Evolutionary conservation across 768 basidiomycete genomes (phyloP), one percentile per base, ranked within the genome.

Genomic region (Pisolithus sp.): DNA sequence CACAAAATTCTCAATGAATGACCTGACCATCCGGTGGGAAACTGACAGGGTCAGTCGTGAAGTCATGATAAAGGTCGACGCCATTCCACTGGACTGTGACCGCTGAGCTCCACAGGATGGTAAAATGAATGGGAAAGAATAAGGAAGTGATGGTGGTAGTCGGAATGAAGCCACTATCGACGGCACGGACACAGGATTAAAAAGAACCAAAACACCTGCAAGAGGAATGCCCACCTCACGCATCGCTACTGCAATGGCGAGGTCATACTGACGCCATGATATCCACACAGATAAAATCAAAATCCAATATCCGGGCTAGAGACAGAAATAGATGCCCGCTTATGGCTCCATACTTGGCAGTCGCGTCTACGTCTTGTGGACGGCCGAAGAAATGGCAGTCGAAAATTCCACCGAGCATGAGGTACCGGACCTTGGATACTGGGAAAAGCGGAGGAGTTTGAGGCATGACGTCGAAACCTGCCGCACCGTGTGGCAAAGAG

Each of bases 31-130:
- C 73, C 13, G 62, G 68, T 6, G 85, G 80, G 71, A 80, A 88
- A 41, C 71, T 76, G 26, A 80, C 75, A 12, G 84, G 83, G 61
- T 86, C 85, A 8, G 76, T 67, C 5, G 86, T 88, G 56, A 86
- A 86, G 64, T 85, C 78, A 57, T 85, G 80, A 57, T 85, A 87
- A 49, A 87, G 55, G 66, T 88, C 85, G 53, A 88, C 85, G 57
- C 87, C 86, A 59, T 83, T 86, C 86, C 86, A 88, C 75, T 85
- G 85, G 40, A 81, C 83, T 84, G 36, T n/a, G n/a, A n/a, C n/a
- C n/a, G n/a, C n/a, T n/a, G n/a, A n/a, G 30, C 10, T 31, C 30
- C 30, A 31, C 9, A 2, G 9, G 10, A 9, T 31, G 10, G 8
- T 2, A 10, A 31, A 9, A 31, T 31, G 30, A 31, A 10, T 31